A percentile compares a stretch with the other conserved stretches of the same genome.
These are phyloP conservation scores for Phytophthora podocarpi DNA, from an alignment of 352 stramenopile genomes.

Conservation along the genomic window DNA sequence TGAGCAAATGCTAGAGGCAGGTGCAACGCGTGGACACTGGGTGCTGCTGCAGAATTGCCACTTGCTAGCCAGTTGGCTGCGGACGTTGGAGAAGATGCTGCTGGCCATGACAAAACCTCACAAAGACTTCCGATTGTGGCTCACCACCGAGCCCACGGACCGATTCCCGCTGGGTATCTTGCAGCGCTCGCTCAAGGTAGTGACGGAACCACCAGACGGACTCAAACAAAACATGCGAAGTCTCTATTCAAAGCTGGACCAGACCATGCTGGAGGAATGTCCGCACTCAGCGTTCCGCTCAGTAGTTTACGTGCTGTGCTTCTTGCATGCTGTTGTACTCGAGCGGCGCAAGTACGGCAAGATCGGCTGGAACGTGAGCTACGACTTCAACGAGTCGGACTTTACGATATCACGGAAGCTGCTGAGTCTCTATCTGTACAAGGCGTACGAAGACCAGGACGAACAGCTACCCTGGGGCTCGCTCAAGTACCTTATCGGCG, in stretches of 20 bases:
- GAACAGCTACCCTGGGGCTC: constrained; percentile 95
- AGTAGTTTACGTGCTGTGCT: constrained; percentile 96
- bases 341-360: constrained; percentile 97
- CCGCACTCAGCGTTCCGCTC: constrained; percentile 91
- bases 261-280: constrained; percentile 92
- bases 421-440: constrained; percentile 93
- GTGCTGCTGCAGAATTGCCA: constrained; percentile 97
- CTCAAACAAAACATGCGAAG: constrained; percentile 97
- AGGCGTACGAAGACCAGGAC: constrained; percentile 92
- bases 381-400: constrained; percentile 98
- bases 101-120: constrained; percentile 91
- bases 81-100: constrained; percentile 93
- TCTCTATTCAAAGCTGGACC: constrained; percentile 92
- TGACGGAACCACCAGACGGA: constrained; percentile 95
- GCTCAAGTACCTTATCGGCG: constrained; percentile 95
- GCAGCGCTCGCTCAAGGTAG: constrained; percentile 95
- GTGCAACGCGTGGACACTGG: constrained; percentile 86
- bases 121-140: constrained; percentile 95
- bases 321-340: constrained; percentile 95
- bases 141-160: constrained; percentile 95
- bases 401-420: constrained; percentile 94
- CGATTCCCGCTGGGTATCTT: constrained; percentile 95
- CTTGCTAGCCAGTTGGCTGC: constrained; percentile 93
- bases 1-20: constrained; percentile 94
- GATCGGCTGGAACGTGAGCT: constrained; percentile 97